Evolutionary conservation across 768 basidiomycete genomes (phyloP).

Genomic region (Lepiota venenata): DNA sequence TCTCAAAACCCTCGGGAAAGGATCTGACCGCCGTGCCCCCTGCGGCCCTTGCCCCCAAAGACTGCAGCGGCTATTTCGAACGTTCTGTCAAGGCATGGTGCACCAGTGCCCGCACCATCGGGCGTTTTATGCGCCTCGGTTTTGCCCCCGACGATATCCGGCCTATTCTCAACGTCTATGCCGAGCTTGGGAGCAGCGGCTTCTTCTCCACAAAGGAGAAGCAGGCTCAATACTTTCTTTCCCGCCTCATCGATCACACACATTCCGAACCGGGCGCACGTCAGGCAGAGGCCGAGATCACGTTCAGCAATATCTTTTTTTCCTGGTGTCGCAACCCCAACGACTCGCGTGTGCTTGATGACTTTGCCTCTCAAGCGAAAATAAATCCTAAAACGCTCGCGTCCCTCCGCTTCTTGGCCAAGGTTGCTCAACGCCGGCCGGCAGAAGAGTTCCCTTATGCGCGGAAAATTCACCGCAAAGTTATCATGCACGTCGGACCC

Average conservation of each 20-base stretch:
- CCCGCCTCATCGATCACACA: background rate
- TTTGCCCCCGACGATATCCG: background rate
- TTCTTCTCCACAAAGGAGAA: background rate
- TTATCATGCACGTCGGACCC: conserved; percentile 96
- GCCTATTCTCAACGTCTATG: background rate
- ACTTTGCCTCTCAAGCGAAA: background rate
- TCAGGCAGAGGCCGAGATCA: conserved; percentile 3
- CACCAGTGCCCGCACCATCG: background rate
- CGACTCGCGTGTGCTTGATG: background rate
- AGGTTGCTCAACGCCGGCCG: conserved; percentile 20
- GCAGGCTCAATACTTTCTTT: conserved; percentile 2
- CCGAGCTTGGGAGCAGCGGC: background rate
- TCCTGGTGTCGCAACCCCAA: conserved; percentile 3
- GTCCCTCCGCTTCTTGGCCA: background rate
- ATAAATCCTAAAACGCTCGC: background rate
- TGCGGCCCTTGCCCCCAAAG: background rate
- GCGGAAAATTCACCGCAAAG: conserved; percentile 61
- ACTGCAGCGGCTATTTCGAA: background rate
- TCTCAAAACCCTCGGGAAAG: too few relatives aligned
- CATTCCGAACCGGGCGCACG: background rate
- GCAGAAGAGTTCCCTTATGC: conserved; percentile 49
- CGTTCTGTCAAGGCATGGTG: background rate
- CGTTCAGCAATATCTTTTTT: conserved; percentile 7
- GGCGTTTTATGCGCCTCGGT: background rate
- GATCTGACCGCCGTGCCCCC: background rate